Base-by-base conservation (phyloP, 2,329 filamentous ascomycete genomes). In the Calonectria leucothoes region DNA sequence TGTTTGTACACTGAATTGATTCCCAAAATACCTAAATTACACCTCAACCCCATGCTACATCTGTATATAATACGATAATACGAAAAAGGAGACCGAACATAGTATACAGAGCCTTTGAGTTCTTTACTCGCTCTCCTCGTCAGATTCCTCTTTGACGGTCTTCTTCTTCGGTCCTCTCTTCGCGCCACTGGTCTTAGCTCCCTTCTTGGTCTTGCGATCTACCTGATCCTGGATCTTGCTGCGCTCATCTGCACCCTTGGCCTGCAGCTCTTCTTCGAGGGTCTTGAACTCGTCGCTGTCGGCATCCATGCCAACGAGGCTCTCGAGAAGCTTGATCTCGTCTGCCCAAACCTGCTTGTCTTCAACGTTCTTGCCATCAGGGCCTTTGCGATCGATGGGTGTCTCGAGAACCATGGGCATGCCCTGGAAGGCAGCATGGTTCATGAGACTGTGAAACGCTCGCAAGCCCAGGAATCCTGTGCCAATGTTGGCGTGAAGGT, bases 331-430 rank as follows among this genome's bases (percentile, higher is more conserved):
- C 87, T 98, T 98, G 85, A 99, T 98, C 86, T 99, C 97, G 57
- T 93, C 89, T 1, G 96, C 95, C 96, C 96, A 98, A 20, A 98
- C 89, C 67, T 91, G 88, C 83, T 93, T 95, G 83, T 98, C 95
- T 81, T 98, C 94, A 45, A 92, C 84, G 33, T 89, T 88, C 83
- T 93, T 93, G 52, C 93, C 93, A 76, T 93, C 88, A 61, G 88
- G 86, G 23, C 90, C 92, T 57, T 91, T 91, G 45, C 89, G 89
- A 74, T 97, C 95, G 75, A 97, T 96, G 7, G 97, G 97, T n/a
- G 97, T 99, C 87, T 99, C 97, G 10, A 99, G 90, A 2, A 99
- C 93, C 91, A 99, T 95, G 5, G 97, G 97, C 80, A 98, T 85
- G 31, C 91, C 91, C 77, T 94, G 90, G 73, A 98, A 94, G 1